A percentile compares a stretch with the other conserved stretches of the same genome.
phyloP scores from a whole-genome alignment of 2,329 filamentous ascomycete species.

The Aspergillus thermomutatus region DNA sequence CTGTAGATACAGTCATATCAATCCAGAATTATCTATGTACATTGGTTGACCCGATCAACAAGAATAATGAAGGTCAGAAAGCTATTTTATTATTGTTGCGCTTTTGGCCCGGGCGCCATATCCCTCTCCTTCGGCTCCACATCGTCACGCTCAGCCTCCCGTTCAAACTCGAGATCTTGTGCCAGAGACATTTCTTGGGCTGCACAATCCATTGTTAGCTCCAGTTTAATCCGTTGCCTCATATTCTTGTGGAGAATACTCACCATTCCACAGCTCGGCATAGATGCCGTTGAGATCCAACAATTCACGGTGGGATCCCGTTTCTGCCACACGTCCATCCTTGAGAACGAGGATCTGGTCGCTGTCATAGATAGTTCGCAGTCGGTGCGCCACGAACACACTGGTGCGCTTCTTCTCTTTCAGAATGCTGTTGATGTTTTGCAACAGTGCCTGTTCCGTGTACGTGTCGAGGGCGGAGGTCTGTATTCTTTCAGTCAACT shows the following conservation, averaged over 20 bases:
- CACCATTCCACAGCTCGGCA: constrained; percentile 84
- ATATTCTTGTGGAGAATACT: constrained; percentile 35
- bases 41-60: neutral
- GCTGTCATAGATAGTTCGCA: constrained; percentile 90
- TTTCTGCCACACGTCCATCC: constrained; percentile 80
- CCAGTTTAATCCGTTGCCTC: neutral
- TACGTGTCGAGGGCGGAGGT: constrained; percentile 90
- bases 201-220: constrained; percentile 25
- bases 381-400: constrained; percentile 88
- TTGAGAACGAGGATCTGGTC: constrained; percentile 89
- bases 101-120: constrained; percentile 8
- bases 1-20: neutral
- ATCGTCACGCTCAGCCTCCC: constrained; percentile 38
- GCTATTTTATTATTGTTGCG: neutral
- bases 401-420: constrained; percentile 86
- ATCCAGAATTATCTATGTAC: neutral
- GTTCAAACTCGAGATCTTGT: constrained; percentile 39
- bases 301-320: constrained; percentile 80
- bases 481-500: constrained; percentile 23
- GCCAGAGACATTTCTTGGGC: constrained; percentile 60
- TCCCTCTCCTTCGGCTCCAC: constrained; percentile 16
- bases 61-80: neutral
- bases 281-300: constrained; percentile 73
- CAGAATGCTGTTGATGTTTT: constrained; percentile 89
- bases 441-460: constrained; percentile 84